Conservation (phyloP, 1,139 yeast genomes). For the Sugiyamaella neomexicana region DNA sequence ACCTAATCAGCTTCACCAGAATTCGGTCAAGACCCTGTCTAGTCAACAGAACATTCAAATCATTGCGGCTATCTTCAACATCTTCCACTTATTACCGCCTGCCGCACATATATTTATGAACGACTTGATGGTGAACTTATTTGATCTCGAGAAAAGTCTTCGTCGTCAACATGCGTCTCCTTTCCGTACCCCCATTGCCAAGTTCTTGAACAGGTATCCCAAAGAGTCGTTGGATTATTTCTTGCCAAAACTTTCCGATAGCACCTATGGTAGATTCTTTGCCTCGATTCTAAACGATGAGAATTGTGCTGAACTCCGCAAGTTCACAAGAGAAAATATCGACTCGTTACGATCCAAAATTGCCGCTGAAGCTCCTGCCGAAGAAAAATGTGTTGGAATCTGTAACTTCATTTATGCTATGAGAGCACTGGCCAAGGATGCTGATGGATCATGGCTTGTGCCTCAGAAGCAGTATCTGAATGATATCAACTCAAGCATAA, state of each 20-base stretch:
- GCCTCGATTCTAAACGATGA: constrained; percentile 60
- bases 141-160: constrained; percentile 75
- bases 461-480: constrained; percentile 52
- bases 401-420: constrained; percentile 72
- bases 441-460: constrained; percentile 62
- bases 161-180: constrained; percentile 89
- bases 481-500: constrained; percentile 47
- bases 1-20: constrained; percentile 67
- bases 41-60: constrained; percentile 81
- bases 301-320: constrained; percentile 59
- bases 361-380: constrained; percentile 51
- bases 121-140: constrained; percentile 73
- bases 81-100: constrained; percentile 88
- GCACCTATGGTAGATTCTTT: constrained; percentile 66
- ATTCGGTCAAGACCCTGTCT: constrained; percentile 72
- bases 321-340: constrained; percentile 55
- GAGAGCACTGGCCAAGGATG: constrained; percentile 49
- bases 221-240: constrained; percentile 73
- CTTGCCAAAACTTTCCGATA: constrained; percentile 61
- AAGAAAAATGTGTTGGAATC: constrained; percentile 59
- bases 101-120: constrained; percentile 91
- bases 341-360: constrained; percentile 43
- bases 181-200: constrained; percentile 86
- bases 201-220: constrained; percentile 81
- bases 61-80: constrained; percentile 85